phyloP scores from a whole-genome alignment of 345 rosid genomes.

The Eucalyptus polybractea region DNA sequence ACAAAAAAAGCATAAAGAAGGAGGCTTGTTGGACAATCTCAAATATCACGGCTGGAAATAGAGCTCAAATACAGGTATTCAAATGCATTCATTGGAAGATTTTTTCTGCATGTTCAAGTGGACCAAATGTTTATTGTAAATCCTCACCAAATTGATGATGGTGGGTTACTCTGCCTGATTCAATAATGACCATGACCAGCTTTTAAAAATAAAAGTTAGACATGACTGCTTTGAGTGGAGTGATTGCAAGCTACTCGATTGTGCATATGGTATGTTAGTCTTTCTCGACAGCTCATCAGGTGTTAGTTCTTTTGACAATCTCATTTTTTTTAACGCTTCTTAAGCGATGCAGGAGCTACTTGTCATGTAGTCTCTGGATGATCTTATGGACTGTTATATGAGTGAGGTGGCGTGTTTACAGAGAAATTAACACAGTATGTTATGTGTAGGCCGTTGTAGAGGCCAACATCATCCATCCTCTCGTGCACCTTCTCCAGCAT shows the following conservation, averaged over 20 bases:
- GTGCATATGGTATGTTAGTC: neutral
- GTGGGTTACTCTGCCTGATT: neutral
- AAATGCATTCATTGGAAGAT: neutral
- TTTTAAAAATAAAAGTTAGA: neutral
- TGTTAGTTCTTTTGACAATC: neutral
- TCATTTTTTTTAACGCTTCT: neutral
- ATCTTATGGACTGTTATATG: neutral
- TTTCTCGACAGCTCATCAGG: neutral
- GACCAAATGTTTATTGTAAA: neutral
- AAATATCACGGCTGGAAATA: conserved; percentile 80
- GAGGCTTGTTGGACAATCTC: conserved; percentile 96
- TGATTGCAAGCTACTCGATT: neutral
- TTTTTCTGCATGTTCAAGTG: neutral
- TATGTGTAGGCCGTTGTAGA: conserved; percentile 52
- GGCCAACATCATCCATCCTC: conserved; percentile 55
- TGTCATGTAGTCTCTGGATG: neutral
- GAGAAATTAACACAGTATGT: neutral
- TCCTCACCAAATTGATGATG: neutral
- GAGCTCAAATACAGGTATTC: conserved; percentile 66
- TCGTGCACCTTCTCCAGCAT: conserved; percentile 65
- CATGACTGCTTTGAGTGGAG: neutral
- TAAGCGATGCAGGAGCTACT: neutral
- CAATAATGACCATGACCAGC: neutral
- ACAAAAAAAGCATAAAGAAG: conserved; percentile 78
- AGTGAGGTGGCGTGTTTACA: neutral